These are phyloP conservation scores for Hippophae tibetana DNA, from an alignment of 306 rosid genomes.

Conservation along the genomic window DNA sequence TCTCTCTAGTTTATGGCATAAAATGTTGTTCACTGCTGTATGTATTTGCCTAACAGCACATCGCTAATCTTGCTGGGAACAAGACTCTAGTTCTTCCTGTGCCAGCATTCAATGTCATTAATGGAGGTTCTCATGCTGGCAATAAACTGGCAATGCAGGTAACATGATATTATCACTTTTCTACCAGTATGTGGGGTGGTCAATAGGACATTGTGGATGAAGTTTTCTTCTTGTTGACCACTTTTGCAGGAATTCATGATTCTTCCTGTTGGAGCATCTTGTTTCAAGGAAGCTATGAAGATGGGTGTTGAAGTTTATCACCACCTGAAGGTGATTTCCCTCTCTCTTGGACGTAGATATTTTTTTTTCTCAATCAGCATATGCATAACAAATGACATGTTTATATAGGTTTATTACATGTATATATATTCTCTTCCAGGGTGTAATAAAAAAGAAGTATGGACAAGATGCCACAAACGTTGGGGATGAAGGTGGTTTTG, in stretches of 20 bases:
- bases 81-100: constrained; percentile 64
- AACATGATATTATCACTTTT: background rate
- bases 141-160: constrained; percentile 89
- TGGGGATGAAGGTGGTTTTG: constrained; percentile 85
- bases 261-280: constrained; percentile 74
- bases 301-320: constrained; percentile 87
- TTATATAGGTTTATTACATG: background rate
- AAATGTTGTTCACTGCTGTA: background rate
- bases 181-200: background rate
- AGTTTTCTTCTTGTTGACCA: background rate
- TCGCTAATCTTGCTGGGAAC: constrained; percentile 72
- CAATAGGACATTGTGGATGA: background rate
- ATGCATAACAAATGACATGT: background rate
- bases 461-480: constrained; percentile 86
- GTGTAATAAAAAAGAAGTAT: constrained; percentile 76
- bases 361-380: background rate
- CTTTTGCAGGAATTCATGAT: constrained; percentile 65
- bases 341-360: background rate
- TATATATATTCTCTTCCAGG: constrained; percentile 25
- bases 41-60: constrained; percentile 46
- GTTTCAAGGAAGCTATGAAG: constrained; percentile 84
- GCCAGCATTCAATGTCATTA: constrained; percentile 74
- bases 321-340: constrained; percentile 47
- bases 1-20: background rate
- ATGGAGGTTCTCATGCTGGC: constrained; percentile 88